Conservation (phyloP, 345 rosid species). For the Lepidium didymum region DNA sequence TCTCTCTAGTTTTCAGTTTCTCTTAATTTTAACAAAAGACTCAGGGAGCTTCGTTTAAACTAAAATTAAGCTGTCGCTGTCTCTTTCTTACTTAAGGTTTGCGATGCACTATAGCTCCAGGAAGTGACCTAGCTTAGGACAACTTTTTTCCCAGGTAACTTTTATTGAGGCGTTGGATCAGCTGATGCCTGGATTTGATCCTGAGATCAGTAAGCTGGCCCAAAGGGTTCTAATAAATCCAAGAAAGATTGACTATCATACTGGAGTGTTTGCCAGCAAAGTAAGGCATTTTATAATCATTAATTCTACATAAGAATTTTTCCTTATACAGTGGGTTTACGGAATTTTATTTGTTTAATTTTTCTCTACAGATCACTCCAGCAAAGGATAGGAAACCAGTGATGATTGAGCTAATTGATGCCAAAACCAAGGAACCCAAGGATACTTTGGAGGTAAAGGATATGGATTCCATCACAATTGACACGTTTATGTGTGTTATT, state of each 20-base stretch:
- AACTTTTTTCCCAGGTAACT: slow-evolving; percentile 49
- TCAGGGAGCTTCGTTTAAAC: background rate
- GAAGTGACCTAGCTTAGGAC: background rate
- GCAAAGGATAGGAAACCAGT: slow-evolving; percentile 97
- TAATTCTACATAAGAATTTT: background rate
- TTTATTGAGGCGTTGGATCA: slow-evolving; percentile 96
- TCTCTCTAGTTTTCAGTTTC: background rate
- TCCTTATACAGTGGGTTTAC: background rate
- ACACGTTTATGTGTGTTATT: background rate
- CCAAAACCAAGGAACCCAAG: slow-evolving; percentile 86
- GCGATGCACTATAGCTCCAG: background rate
- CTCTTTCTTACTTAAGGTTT: background rate
- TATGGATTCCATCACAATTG: background rate
- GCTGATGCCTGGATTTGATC: slow-evolving; percentile 99
- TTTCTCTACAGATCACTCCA: slow-evolving; percentile 66
- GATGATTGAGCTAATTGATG: slow-evolving; percentile 88
- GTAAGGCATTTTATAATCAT: slow-evolving; percentile 28
- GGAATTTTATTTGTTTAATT: background rate
- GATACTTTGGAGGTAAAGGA: slow-evolving; percentile 76
- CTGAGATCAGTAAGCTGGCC: slow-evolving; percentile 95
- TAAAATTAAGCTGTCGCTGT: background rate
- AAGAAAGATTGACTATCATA: slow-evolving; percentile 85
- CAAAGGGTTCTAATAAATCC: slow-evolving; percentile 94
- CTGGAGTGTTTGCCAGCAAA: slow-evolving; percentile 96
- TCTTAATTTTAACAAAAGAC: background rate